Percentiles rank a stretch among this genome's conserved stretches.
These are phyloP conservation scores for Ochromonadaceae sp. DNA, from an alignment of 352 stramenopile species.

Conservation along the genomic window DNA sequence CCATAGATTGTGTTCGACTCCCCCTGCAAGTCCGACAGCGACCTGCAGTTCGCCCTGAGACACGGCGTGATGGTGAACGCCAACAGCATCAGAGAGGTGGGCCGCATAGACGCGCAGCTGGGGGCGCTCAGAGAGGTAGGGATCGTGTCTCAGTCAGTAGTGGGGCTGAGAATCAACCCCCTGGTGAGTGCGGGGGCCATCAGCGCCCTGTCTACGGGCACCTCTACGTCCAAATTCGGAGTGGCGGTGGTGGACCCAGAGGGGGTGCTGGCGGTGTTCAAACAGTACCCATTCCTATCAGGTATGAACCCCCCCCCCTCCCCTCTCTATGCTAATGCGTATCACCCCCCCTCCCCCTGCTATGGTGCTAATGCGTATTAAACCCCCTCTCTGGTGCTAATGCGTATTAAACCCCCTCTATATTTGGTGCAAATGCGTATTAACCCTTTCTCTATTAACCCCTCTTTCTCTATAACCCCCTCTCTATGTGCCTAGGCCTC, in stretches of 20 bases:
- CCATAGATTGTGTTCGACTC: slow-evolving; percentile 79
- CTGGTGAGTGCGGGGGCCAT: slow-evolving; percentile 67
- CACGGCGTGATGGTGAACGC: slow-evolving; percentile 68
- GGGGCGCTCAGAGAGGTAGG: slow-evolving; percentile 31
- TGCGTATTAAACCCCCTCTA: too few relatives aligned
- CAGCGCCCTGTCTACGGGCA: slow-evolving; percentile 59
- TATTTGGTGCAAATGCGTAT: too few relatives aligned
- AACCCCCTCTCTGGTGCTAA: too few relatives aligned
- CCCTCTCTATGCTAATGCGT: too few relatives aligned
- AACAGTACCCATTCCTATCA: slow-evolving; percentile 56
- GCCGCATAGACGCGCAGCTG: slow-evolving; percentile 44
- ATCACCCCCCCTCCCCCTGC: too few relatives aligned
- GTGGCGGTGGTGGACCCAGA: slow-evolving; percentile 42
- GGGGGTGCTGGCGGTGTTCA: slow-evolving; percentile 23
- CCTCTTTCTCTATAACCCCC: too few relatives aligned
- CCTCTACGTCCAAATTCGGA: slow-evolving; percentile 71
- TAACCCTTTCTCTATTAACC: too few relatives aligned
- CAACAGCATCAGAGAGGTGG: slow-evolving; percentile 72
- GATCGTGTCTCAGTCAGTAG: slow-evolving; percentile 1
- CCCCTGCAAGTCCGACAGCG: slow-evolving; percentile 64
- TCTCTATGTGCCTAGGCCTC: too few relatives aligned
- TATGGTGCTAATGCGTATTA: not conserved
- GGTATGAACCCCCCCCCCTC: slow-evolving; percentile 45
- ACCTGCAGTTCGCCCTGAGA: slow-evolving; percentile 54
- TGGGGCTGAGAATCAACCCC: slow-evolving; percentile 74